Percentiles rank a stretch among this genome's conserved stretches.
phyloP scores from a whole-genome alignment of 2,329 filamentous ascomycete genomes.

The Neopestalotiopsis sp. region DNA sequence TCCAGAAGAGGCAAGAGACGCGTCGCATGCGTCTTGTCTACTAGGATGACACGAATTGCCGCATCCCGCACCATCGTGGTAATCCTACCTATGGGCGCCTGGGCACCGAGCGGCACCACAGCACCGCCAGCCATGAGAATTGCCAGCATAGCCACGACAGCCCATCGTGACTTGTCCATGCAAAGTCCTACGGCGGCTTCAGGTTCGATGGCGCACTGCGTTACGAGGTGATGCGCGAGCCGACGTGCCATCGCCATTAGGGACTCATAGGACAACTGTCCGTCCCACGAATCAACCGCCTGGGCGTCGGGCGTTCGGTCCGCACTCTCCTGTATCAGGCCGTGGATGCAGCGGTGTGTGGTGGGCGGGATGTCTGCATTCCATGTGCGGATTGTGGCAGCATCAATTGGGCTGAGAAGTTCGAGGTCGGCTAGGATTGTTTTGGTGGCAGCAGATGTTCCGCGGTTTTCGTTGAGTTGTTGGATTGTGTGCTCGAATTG shows the following conservation, averaged over 20 bases:
- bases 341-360: background rate
- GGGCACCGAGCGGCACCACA: background rate
- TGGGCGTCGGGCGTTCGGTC: background rate
- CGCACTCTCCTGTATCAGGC: background rate
- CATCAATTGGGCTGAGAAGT: constrained; percentile 5
- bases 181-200: constrained; percentile 22
- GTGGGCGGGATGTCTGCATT: background rate
- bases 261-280: constrained; percentile 35
- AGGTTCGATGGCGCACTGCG: constrained; percentile 15
- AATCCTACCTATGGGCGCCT: background rate
- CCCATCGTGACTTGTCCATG: constrained; percentile 23
- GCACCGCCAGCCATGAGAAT: constrained; percentile 21
- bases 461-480: background rate
- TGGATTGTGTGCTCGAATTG: background rate
- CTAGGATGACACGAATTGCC: background rate
- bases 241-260: constrained; percentile 25
- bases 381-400: background rate
- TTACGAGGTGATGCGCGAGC: constrained; percentile 29
- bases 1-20: background rate
- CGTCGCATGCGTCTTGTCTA: background rate
- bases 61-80: background rate
- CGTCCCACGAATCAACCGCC: constrained; percentile 31
- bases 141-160: constrained; percentile 25
- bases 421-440: background rate
- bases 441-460: no score